Conservation (phyloP, 2,329 filamentous ascomycete species). For the Cryphonectria carpinicola region DNA sequence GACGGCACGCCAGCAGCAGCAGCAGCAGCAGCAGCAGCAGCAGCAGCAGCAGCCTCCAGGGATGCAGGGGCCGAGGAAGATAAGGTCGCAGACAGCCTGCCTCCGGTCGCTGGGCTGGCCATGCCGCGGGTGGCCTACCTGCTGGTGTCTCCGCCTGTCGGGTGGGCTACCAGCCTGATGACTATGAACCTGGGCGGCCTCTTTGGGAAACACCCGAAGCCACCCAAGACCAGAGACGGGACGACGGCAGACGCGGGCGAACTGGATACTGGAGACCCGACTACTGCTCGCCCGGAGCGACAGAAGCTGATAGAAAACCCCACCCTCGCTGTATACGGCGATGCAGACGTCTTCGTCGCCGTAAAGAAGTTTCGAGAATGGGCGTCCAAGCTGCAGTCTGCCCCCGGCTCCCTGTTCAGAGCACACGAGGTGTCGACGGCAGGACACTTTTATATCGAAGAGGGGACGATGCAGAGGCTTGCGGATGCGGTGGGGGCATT, state of each 20-base stretch:
- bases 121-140: constrained; percentile 58
- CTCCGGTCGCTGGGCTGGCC: constrained; percentile 40
- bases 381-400: constrained; percentile 53
- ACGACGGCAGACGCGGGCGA: constrained; percentile 9
- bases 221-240: constrained; percentile 16
- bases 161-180: constrained; percentile 61
- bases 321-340: constrained; percentile 75
- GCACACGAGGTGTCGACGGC: constrained; percentile 50
- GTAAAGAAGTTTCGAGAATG: constrained; percentile 68
- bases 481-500: constrained; percentile 39
- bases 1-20: constrained; percentile 7
- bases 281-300: constrained; percentile 35
- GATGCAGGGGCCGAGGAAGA: constrained; percentile 32
- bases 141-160: constrained; percentile 69
- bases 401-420: constrained; percentile 46
- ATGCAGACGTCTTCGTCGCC: constrained; percentile 74
- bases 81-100: constrained; percentile 34
- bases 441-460: constrained; percentile 59
- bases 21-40: constrained; percentile 16
- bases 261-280: constrained; percentile 4
- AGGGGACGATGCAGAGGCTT: constrained; percentile 43
- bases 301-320: constrained; percentile 60
- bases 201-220: constrained; percentile 28
- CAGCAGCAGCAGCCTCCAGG: constrained; percentile 6
- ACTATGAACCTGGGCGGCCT: constrained; percentile 59